Base-by-base conservation (phyloP, 768 basidiomycete genomes). In the Phallus indusiatus region DNA sequence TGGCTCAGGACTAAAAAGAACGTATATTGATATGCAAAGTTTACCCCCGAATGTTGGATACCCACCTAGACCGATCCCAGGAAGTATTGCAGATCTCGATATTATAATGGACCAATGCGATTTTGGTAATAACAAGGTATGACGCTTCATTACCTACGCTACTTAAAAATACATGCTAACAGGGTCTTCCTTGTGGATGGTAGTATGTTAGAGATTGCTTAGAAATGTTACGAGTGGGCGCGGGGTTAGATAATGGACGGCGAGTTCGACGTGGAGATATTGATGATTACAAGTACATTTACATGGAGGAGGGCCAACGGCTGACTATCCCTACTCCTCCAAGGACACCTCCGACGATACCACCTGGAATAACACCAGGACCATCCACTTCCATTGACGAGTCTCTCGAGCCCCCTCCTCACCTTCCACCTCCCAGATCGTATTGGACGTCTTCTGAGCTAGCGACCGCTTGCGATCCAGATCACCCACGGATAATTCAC, bases 161-260 rank as follows among this genome's bases (percentile, higher is more conserved):
- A 35, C 11, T 24, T 53, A 52, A 53, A 28, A 36, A 33, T 56
- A 60, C 55, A 10, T 24, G 60, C 28, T 65, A 47, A 62, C 59
- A 55, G 57, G 55, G 60, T 69, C 56, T 62, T n/a, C 17, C 48
- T 22, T 28, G 28, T 28, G 28, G 7, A 51, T 21, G 34, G 46
- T 68, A 96, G 90, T 94, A 90, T 73, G 95, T 98, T 17, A 85
- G 95, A 48, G 96, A 98, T 69, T 99, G 96, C 67, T 76, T 99
- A 46, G 94, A 98, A 71, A 85, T 95, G 48, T 79, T 99, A 24
- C 83, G 95, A 18, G 75, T 94, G 10, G 95, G 94, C 3, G 90
- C 81, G 6, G 88, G 91, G 12, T 78, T 98, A 51, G 94, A 99
- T 68, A 86, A 87, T 55, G 87, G 84, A 12, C 82, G 82, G 48